phyloP scores from a whole-genome alignment of 768 basidiomycete species.

The Ramaria rubella region DNA sequence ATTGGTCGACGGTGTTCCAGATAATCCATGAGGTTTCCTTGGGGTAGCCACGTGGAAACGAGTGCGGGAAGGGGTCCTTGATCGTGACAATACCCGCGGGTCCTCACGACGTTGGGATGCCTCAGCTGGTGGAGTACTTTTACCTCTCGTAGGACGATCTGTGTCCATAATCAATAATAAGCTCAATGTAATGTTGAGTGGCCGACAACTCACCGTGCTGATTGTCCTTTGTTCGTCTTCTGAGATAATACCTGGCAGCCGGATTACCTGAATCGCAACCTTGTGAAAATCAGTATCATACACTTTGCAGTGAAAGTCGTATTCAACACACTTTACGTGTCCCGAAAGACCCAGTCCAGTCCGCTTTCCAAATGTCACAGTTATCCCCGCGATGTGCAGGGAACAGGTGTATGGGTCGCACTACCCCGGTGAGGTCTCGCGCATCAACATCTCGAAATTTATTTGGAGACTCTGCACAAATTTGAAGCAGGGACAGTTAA shows the following conservation, averaged over 20 bases:
- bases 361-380: slow-evolving; percentile 9
- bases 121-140: slow-evolving; percentile 7
- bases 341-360: slow-evolving; percentile 5
- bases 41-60: slow-evolving; percentile 3
- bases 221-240: background rate
- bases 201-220: background rate
- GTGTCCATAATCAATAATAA: background rate
- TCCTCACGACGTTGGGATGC: slow-evolving; percentile 7
- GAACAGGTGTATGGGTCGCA: background rate
- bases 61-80: slow-evolving; percentile 4
- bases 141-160: background rate
- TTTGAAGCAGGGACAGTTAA: background rate
- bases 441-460: slow-evolving; percentile 3
- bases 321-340: background rate
- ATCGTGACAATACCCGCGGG: slow-evolving; percentile 2
- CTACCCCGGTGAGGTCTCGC: slow-evolving; percentile 4
- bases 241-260: background rate
- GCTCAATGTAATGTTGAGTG: background rate
- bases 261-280: slow-evolving; percentile 8
- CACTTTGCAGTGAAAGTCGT: background rate
- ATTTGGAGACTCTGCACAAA: background rate
- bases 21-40: slow-evolving; percentile 1
- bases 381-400: background rate
- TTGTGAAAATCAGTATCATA: background rate
- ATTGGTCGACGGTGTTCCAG: background rate